phyloP scores from a whole-genome alignment of 2,329 filamentous ascomycete species.

The Aureobasidium sp. region DNA sequence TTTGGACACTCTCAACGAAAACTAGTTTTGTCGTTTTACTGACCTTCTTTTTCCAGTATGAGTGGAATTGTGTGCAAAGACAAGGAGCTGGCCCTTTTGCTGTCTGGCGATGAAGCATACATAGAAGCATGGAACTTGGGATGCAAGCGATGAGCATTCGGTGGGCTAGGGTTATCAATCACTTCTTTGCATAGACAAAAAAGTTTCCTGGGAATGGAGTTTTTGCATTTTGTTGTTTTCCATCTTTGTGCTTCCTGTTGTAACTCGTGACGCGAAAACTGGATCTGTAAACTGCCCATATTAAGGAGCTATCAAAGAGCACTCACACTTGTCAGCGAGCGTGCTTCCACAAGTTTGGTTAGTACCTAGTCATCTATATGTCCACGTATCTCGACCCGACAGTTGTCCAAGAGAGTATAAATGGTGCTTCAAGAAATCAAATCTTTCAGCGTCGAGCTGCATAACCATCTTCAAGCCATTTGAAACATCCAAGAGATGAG shows the following conservation, averaged over 20 bases:
- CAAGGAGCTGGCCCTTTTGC: constrained; percentile 4
- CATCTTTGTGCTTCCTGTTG: background rate
- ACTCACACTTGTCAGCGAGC: too few species aligned
- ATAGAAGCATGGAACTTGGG: background rate
- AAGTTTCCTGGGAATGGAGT: background rate
- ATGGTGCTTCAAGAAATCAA: too few species aligned
- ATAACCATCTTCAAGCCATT: too few species aligned
- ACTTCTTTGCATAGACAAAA: background rate
- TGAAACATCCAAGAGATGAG: too few species aligned
- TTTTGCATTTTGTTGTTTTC: background rate
- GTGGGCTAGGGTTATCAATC: background rate
- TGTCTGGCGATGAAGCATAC: background rate
- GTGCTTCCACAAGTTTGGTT: too few species aligned
- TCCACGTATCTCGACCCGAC: too few species aligned
- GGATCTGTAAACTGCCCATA: too few species aligned
- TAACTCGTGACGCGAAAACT: background rate
- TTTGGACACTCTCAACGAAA: constrained; percentile 19
- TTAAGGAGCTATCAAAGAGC: too few species aligned
- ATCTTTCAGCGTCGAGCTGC: too few species aligned
- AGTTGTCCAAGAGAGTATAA: too few species aligned
- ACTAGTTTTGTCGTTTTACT: background rate
- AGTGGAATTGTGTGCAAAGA: constrained; percentile 28
- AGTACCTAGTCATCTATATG: too few species aligned
- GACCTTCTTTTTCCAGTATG: constrained; percentile 15
- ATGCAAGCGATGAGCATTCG: background rate